These are phyloP conservation scores for Talaromyces rugulosus DNA, from an alignment of 2,329 filamentous ascomycete species.

Conservation along the genomic window DNA sequence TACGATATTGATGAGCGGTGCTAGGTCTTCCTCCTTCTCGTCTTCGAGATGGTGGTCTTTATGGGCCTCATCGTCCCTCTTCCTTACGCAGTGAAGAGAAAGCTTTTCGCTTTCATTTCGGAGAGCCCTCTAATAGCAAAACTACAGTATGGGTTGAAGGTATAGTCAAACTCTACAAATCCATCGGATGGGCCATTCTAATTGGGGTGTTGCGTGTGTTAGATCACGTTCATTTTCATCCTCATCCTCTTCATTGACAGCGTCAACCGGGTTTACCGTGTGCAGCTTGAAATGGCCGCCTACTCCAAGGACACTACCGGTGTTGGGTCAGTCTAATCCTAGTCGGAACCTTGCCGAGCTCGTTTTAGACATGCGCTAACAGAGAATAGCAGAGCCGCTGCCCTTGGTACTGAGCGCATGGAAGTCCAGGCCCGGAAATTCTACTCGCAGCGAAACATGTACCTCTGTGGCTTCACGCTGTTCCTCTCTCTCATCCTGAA, in stretches of 20 bases:
- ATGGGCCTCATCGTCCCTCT: slow-evolving; percentile 64
- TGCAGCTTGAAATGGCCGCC: slow-evolving; percentile 79
- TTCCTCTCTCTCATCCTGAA: slow-evolving; percentile 97
- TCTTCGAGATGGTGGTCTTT: slow-evolving; percentile 49
- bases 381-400: slow-evolving; percentile 45
- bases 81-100: slow-evolving; percentile 79
- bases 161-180: slow-evolving; percentile 24
- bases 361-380: slow-evolving; percentile 1
- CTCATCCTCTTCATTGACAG: slow-evolving; percentile 97
- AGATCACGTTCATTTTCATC: slow-evolving; percentile 98
- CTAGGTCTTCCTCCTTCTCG: slow-evolving; percentile 47
- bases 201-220: neutral
- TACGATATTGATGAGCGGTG: neutral
- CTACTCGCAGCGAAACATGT: slow-evolving; percentile 99
- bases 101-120: slow-evolving; percentile 93
- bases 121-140: slow-evolving; percentile 82
- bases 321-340: slow-evolving; percentile 44
- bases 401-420: slow-evolving; percentile 87
- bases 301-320: slow-evolving; percentile 58
- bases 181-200: neutral
- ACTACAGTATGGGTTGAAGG: slow-evolving; percentile 93
- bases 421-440: slow-evolving; percentile 99
- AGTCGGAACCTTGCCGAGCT: neutral
- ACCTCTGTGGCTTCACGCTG: slow-evolving; percentile 97
- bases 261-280: slow-evolving; percentile 92